Evolutionary conservation across 2,329 filamentous ascomycete species (phyloP), one percentile per base, ranked within the genome.

Genomic region (Scopulariopsis brevicaulis): DNA sequence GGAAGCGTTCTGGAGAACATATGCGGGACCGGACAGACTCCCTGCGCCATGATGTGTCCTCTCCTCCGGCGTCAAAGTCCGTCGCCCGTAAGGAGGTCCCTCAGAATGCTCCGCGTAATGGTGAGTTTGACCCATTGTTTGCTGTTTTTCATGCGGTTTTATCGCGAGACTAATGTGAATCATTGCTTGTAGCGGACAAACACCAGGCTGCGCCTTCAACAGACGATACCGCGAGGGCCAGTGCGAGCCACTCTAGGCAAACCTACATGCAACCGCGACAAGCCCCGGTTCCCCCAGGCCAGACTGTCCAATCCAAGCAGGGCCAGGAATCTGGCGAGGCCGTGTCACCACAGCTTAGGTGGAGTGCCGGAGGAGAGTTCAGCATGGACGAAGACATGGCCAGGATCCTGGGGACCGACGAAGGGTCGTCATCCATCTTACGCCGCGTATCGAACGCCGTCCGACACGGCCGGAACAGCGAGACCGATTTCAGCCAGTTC

Each of bases 341-440:
- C 4, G 15, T 20, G 4, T 58, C 56, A 11, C 85, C 87, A 11
- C 85, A 84, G 64, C 74, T 90, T 61, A 80, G 86, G 65, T 89
- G 82, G 82, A 96, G 87, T 70, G 80, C 82, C 51, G 90, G 89
- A 56, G 90, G 86, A 58, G 91, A 96, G 63, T 94, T 96, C 67
- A 94, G 88, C 60, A 85, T 96, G 86, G 93, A 97, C 63, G 92
- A 96, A 70, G 94, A 97, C 68, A 90, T 96, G 83, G 88, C 89
- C 57, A 86, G 92, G 59, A 93, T 96, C 59, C 77, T 96, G 60
- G 87, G 85, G 48, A 85, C 83, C 22, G 90, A 93, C 60, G 89
- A 91, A 68, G 78, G 80, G 51, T 86, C 84, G 35, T 86, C 89
- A 28, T 93, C 89, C 1, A 88, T 96, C 60, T 76, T 97, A 61